Base-by-base conservation (phyloP, 495 filamentous ascomycete genomes). In the Venustampulla echinocandica region DNA sequence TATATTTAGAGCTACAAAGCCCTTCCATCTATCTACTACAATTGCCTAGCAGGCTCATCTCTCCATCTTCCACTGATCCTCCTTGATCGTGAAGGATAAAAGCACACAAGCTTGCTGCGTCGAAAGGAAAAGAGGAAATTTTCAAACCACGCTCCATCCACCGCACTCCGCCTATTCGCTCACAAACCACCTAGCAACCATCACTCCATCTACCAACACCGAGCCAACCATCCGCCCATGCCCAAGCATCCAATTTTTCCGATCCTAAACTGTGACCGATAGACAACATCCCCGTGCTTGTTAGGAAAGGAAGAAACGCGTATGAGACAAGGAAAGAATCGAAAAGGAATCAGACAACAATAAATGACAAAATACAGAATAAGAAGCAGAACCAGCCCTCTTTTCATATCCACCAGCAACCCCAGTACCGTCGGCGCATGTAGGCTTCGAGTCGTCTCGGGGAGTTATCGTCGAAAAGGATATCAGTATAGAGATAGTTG, bases 141-240 rank as follows among this genome's bases (percentile, higher is more conserved):
- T 35, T 35, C 33, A 35, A 10, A 14, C 33, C 4, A n/a, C 18
- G 11, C n/a, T 14, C 33, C 33, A 30, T 13, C 27, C 7, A 30
- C 27, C 27, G 6, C 6, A 30, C 27, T 13, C 27, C 27, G 13
- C 27, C 6, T n/a, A n/a, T n/a, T n/a, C n/a, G n/a, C n/a, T n/a
- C n/a, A n/a, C n/a, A n/a, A n/a, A n/a, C n/a, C 27, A 30, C 59
- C 63, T 64, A 60, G 54, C 64, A 67, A 66, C 64, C 57, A 57
- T 54, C 62, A 57, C 34, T 60, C 61, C 52, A 59, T 55, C 58
- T 35, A 35, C 33, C 33, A 35, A 35, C 33, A 35, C 27, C 27
- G 7, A 30, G 27, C 33, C 61, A 58, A 55, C 58, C 58, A 53
- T 59, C 55, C 46, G 43, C 53, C 49, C 49, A 49, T 52, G 23